Base-by-base conservation (phyloP, 1,139 yeast genomes). In the Candida glucosophila region DNA sequence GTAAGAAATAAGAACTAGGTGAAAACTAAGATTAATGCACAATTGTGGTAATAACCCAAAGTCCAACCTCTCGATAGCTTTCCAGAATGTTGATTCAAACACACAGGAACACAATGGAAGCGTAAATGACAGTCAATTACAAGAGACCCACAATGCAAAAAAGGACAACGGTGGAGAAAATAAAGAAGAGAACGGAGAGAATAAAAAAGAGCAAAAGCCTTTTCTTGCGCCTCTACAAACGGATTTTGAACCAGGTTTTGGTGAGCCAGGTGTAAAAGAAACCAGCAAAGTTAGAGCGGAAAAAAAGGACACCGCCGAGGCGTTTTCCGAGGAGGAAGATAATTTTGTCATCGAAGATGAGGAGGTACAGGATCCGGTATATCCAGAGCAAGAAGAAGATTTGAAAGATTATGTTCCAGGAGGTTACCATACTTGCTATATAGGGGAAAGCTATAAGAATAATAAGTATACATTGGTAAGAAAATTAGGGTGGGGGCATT, bases 351-450 rank as follows among this genome's bases (percentile, higher is more conserved):
- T n/a, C n/a, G 57, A 51, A 15, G 63, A 55, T 14, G 61, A 53
- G 6, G 58, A 50, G 15, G 63, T 55, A 2, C 47, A 39, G 2
- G 50, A 47, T 7, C 52, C 56, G 2, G 52, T 61, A 12, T 55
- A 61, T 24, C 60, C 68, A 10, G 67, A 64, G 24, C 69, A 70
- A 33, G 92, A 80, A 46, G 92, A 80, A 46, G 73, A 72, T 33
- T 59, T 64, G 15, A 63, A 66, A 24, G 95, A 85, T 45, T 85
- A 85, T 49, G 67, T 73, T 29, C 67, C 70, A 11, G 95, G 95
- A 5, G 95, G 95, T 1, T 85, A 85, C 50, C 95, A 85, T 42
- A 92, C 95, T 1, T 86, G 86, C 15, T 66, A 57, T 34, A 67
- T 80, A 22, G 93, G 93, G 9, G 95, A 85, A 44, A 53, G 55